Evolutionary conservation across 352 stramenopile species (phyloP), one percentile per base, ranked within the genome.

Genomic region (Phytophthora melonis): DNA sequence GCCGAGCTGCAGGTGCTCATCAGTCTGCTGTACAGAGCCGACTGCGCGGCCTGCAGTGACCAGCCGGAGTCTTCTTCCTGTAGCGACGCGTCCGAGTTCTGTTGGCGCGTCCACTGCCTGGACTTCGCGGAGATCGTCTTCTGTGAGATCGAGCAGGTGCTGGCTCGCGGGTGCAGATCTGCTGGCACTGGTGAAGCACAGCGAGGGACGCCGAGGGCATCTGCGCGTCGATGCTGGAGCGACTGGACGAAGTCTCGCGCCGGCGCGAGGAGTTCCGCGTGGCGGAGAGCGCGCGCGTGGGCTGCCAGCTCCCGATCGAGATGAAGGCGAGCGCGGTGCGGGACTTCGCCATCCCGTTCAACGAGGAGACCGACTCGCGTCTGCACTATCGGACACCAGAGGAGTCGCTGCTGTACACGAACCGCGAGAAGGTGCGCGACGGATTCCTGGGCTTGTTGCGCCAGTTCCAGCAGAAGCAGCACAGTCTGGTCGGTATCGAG

Each of bases 381-480:
- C 64, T 92, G 41, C 83, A 94, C 58, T 94, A 89, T 49, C 82
- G 83, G 16, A 83, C 82, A 11, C 79, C 82, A 4, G 64, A 60
- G 0, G 87, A 92, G 50, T 80, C 81, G 5, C 64, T 82, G 0
- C 34, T 94, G 21, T 94, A 87, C 57, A 81, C 80, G 0, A 94
- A 94, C 64, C 83, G 87, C 9, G 87, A 94, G 58, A 89, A 90
- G 41, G 73, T 90, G 1, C 85, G 85, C 9, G 87, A 93, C 55
- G 76, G 58, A 1, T 93, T 93, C 47, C 45, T 94, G 11, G 76
- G 68, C 10, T 76, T 90, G 5, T 56, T 94, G 30, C 78, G 87
- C 8, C 69, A 82, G 21, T 94, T 87, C 62, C 85, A 94, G 64
- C 79, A 82, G 21, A 79, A 87, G 27, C 84, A 90, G 39, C 79